phyloP scores from a whole-genome alignment of 331 rosid species.

The Malus hybrid region DNA sequence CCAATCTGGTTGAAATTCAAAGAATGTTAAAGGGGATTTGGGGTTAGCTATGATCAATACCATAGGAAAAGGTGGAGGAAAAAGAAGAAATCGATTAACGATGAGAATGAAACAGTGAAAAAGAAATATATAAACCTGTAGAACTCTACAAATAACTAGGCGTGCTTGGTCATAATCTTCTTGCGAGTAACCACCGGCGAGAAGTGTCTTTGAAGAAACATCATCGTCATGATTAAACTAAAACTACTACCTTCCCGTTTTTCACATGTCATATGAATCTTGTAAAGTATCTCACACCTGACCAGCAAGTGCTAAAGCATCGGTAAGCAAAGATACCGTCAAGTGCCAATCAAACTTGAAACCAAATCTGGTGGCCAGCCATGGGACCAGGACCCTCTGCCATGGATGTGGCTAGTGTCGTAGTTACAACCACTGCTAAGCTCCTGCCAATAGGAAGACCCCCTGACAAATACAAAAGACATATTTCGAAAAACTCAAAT shows the following conservation, averaged over 20 bases:
- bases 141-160: conserved; percentile 46
- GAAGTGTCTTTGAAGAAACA: conserved; percentile 53
- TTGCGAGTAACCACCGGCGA: conserved; percentile 25
- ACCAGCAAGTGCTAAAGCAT: conserved; percentile 83
- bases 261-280: background rate
- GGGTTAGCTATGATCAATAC: conserved; percentile 6
- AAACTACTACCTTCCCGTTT: conserved; percentile 6
- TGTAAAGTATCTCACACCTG: conserved; percentile 45
- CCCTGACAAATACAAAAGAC: conserved; percentile 34
- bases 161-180: conserved; percentile 71
- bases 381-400: conserved; percentile 73
- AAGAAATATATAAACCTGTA: conserved; percentile 48
- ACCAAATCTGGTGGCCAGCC: conserved; percentile 85
- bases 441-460: conserved; percentile 73
- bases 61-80: background rate
- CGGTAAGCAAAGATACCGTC: conserved; percentile 59
- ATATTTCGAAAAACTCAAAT: background rate
- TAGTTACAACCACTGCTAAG: conserved; percentile 58
- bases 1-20: conserved; percentile 36
- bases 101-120: background rate
- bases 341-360: conserved; percentile 69
- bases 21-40: background rate
- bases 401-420: conserved; percentile 68
- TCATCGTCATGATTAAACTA: conserved; percentile 3
- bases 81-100: background rate